Base-by-base conservation (phyloP, 257 asterid species). In the Forsythia viridissima region DNA sequence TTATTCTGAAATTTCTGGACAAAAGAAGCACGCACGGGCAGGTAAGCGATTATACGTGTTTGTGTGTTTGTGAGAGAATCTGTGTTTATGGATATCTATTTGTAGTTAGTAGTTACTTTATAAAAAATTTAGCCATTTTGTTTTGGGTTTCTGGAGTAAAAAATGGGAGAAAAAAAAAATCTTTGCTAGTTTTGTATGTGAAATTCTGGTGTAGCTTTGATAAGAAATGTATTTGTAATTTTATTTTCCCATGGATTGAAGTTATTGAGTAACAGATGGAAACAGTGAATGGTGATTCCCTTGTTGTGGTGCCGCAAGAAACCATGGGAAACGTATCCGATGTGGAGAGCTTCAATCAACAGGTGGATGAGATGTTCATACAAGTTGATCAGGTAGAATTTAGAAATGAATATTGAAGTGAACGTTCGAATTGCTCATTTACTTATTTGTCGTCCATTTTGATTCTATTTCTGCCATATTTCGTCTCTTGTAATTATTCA, bases 311-410 rank as follows among this genome's bases (percentile, higher is more conserved):
- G 75, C 81, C 75, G 37, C 81, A 61, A 44, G 84, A 76, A 77
- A 73, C 74, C 37, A n/a, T 36, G 3, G 80, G 57, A 41, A 68
- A 77, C 51, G 40, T 43, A 37, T 66, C 87, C 46, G 66, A 70
- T 73, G 79, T 78, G 71, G 93, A 87, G 79, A 82, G 84, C 83
- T 75, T 84, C 77, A 82, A 84, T 78, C 87, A 76, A 79, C 69
- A 76, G 40, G 90, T 86, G 71, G 90, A 88, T 73, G 93, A 87
- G 70, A 75, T 89, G 55, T 84, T 69, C 43, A 11, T 37, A 57
- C 80, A 84, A 85, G 90, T 91, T 70, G 90, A 89, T 70, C 83
- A 89, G 92, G 93, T 87, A 59, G 72, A 74, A 69, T 37, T 42
- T 13, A 48, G 55, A 12, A 3, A 48, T 48, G 57, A 48, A 4